phyloP scores from a whole-genome alignment of 805 yeast species.

The Wickerhamomyces ciferrii region DNA sequence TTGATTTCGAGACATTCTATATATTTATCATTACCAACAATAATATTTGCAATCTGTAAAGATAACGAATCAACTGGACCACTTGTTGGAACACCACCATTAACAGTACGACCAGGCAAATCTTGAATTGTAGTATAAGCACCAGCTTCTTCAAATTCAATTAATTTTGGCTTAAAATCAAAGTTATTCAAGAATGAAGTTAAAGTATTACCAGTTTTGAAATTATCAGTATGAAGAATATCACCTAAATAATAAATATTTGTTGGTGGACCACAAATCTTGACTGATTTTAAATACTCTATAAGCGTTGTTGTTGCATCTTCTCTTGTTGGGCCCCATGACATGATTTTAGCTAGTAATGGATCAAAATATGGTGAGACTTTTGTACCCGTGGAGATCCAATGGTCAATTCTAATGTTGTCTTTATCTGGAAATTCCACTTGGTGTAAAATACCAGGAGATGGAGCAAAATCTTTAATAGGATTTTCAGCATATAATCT shows the following conservation, averaged over 20 bases:
- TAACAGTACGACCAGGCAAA: slow-evolving; percentile 27
- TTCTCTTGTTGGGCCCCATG: slow-evolving; percentile 18
- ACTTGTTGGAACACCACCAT: slow-evolving; percentile 23
- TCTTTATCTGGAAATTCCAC: slow-evolving; percentile 12
- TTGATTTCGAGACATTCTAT: slow-evolving; percentile 22
- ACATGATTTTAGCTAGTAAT: slow-evolving; percentile 24
- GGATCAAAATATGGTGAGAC: slow-evolving; percentile 27
- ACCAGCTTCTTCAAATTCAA: slow-evolving; percentile 31
- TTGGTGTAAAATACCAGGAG: slow-evolving; percentile 22
- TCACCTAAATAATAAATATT: slow-evolving; percentile 20
- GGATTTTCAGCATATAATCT: slow-evolving; percentile 25
- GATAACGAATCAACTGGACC: slow-evolving; percentile 24
- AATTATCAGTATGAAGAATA: slow-evolving; percentile 13
- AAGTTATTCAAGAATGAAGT: slow-evolving; percentile 18
- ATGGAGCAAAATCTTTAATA: slow-evolving; percentile 21
- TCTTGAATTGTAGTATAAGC: slow-evolving; percentile 52
- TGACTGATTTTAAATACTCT: slow-evolving; percentile 12
- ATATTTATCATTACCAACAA: slow-evolving; percentile 18
- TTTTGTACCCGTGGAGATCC: slow-evolving; percentile 22
- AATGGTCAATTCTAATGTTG: slow-evolving; percentile 20
- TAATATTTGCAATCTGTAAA: slow-evolving; percentile 21
- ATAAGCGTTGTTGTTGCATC: slow-evolving; percentile 16
- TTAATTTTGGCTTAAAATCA: slow-evolving; percentile 15
- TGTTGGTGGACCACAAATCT: slow-evolving; percentile 23
- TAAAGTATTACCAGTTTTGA: slow-evolving; percentile 14